Conservation (phyloP, 1,284 basidiomycete species). For the Pseudozyma hubeiensis region DNA sequence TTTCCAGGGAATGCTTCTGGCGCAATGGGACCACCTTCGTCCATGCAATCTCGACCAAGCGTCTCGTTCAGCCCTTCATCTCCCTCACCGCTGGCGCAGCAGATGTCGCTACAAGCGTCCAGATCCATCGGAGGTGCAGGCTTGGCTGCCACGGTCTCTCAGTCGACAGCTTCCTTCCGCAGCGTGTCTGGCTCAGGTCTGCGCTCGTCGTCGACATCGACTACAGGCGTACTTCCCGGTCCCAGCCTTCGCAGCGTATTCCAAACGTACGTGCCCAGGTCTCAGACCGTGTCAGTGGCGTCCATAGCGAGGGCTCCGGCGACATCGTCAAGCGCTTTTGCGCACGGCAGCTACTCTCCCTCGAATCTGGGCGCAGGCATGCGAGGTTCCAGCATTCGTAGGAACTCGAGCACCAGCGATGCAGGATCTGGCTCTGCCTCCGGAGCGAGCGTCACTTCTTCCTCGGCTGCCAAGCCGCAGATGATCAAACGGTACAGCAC, state of each 20-base stretch:
- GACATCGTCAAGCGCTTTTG: constrained; percentile 17
- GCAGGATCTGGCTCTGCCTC: constrained; percentile 42
- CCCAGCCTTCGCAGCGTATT: constrained; percentile 54
- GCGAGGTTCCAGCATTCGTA: constrained; percentile 32
- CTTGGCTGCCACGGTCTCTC: constrained; percentile 10
- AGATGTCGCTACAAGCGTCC: constrained; percentile 40
- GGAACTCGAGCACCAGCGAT: constrained; percentile 45
- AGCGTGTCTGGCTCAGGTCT: constrained; percentile 34
- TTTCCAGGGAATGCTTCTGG: constrained; percentile 2
- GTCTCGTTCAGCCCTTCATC: constrained; percentile 57
- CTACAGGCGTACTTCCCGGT: constrained; percentile 13
- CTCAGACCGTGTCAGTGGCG: constrained; percentile 27
- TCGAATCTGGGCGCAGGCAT: constrained; percentile 36
- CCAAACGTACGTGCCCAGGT: constrained; percentile 49
- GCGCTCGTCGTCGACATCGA: constrained; percentile 29
- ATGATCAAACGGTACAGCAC: constrained; percentile 62
- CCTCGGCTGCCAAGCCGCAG: constrained; percentile 44
- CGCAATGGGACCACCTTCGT: constrained; percentile 10
- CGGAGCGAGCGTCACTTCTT: constrained; percentile 16
- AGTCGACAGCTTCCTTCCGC: constrained; percentile 24
- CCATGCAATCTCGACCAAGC: constrained; percentile 30
- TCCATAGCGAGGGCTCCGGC: constrained; percentile 45
- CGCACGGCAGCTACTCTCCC: constrained; percentile 36
- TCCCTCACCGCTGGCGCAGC: constrained; percentile 55
- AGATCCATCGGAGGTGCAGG: constrained; percentile 8